phyloP scores from a whole-genome alignment of 1,284 basidiomycete species.

The Rhodofomes roseus region DNA sequence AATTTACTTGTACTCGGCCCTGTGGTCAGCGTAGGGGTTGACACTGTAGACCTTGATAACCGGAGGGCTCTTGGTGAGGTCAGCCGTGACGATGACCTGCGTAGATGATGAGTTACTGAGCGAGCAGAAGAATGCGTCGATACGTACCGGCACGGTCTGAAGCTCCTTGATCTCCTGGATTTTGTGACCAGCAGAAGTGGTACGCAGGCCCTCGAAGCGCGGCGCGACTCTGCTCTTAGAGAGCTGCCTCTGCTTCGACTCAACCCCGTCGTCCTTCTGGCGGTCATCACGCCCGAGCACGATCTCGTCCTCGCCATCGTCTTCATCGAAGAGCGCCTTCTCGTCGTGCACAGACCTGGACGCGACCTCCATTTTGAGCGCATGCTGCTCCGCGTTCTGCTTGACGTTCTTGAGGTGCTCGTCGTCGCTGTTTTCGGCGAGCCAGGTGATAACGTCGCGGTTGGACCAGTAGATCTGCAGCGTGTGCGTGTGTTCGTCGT shows the following conservation, averaged over 20 bases:
- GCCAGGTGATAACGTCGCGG: conserved; percentile 89
- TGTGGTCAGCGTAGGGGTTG: conserved; percentile 67
- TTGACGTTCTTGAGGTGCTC: conserved; percentile 91
- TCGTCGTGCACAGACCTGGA: conserved; percentile 81
- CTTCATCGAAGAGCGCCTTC: conserved; percentile 85
- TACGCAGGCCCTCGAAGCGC: conserved; percentile 78
- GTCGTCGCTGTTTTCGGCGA: conserved; percentile 93
- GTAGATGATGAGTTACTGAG: conserved; percentile 1
- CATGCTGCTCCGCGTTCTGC: conserved; percentile 81
- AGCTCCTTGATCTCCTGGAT: conserved; percentile 91
- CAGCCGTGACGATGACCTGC: conserved; percentile 89
- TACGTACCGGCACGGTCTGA: conserved; percentile 83
- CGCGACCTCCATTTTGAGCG: conserved; percentile 82
- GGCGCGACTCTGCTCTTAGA: conserved; percentile 72
- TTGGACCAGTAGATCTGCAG: conserved; percentile 92
- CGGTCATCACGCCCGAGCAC: conserved; percentile 62
- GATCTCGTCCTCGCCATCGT: conserved; percentile 77
- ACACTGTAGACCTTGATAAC: conserved; percentile 92
- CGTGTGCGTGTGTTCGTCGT: conserved; percentile 88
- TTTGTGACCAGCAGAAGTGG: conserved; percentile 73
- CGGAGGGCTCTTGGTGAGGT: conserved; percentile 90
- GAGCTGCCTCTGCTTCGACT: conserved; percentile 71
- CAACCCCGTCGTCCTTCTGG: conserved; percentile 43
- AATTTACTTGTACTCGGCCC: conserved; percentile 41
- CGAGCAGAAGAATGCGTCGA: background rate